Evolutionary conservation across 2,329 filamentous ascomycete genomes (phyloP), one percentile per base, ranked within the genome.

Genomic region (Fusarium burgessii): DNA sequence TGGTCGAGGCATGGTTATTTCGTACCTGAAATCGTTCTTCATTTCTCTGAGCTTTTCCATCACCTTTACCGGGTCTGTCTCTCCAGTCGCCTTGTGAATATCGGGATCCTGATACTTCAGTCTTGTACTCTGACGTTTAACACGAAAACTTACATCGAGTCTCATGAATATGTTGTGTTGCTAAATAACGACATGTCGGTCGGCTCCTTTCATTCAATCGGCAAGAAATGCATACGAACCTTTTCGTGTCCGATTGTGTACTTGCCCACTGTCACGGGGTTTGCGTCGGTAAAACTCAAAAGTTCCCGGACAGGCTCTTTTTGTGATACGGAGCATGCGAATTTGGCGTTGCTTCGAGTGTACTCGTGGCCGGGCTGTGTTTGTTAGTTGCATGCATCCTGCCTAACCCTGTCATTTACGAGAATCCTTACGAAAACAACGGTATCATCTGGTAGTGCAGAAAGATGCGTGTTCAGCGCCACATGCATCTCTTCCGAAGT

Each of bases 161-260:
- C 25, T 52, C 50, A 52, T 52, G 7, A 52, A 52, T 2, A 52
- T 14, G 2, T 52, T 52, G 5, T 52, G 50, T 18, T 10, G 25
- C 50, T 52, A 18, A 13, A 42, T 3, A 42, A 7, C 7, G 12
- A 7, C 9, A 52, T 1, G 6, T 52, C 3, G 29, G 23, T 29
- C 3, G 25, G 13, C 2, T 10, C 2, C 4, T 14, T 1, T 10
- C 1, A 5, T 20, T 13, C 1, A 42, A 42, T 0, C 1, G 13
- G 4, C 15, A 3, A 8, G 6, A 13, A 2, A 20, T 52, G 5
- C 12, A 18, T 7, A 2, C 25, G 1, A 36, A 52, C 35, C 50
- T 52, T 52, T 42, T 52, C 50, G 27, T 42, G 14, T 10, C 35
- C 18, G 1, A 52, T 52, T 10, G 50, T 42, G 35, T 42, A 52